phyloP scores from a whole-genome alignment of 495 filamentous ascomycete species.

The Sabuloglossum arenarium region DNA sequence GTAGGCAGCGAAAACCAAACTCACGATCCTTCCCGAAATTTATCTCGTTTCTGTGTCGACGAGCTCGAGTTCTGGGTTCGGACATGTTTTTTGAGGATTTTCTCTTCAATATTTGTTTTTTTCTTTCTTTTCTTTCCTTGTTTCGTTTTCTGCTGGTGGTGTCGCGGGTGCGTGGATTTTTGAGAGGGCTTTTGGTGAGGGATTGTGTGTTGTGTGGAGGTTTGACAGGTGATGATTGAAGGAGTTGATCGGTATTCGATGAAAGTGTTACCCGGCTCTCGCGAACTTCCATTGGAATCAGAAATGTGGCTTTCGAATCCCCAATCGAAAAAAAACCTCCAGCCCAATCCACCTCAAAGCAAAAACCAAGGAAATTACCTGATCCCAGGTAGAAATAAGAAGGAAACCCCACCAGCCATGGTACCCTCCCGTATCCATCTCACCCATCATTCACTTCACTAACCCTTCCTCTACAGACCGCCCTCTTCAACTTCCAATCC shows the following conservation, averaged over 20 bases:
- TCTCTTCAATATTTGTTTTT: not conserved
- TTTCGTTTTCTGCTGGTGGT: too few relatives aligned
- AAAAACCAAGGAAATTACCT: too few relatives aligned
- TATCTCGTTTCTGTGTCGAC: constrained; percentile 72
- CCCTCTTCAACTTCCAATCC: constrained; percentile 80
- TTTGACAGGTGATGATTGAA: not conserved
- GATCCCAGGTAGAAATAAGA: not conserved
- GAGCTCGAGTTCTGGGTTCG: constrained; percentile 44
- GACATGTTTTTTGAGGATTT: not conserved
- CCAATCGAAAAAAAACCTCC: too few relatives aligned
- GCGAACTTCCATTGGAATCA: too few relatives aligned
- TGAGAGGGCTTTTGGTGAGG: not conserved
- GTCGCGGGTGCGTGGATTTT: too few relatives aligned
- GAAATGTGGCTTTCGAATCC: too few relatives aligned
- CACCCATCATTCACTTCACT: not conserved
- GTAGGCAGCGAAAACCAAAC: not conserved
- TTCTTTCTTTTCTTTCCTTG: too few relatives aligned
- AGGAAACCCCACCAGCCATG: not conserved
- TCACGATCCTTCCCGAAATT: constrained; percentile 70
- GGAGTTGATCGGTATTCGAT: not conserved
- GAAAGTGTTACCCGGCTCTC: not conserved
- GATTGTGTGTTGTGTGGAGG: not conserved
- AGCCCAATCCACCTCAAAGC: too few relatives aligned
- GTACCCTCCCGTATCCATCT: not conserved
- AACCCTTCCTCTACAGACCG: constrained; percentile 40